Evolutionary conservation across 805 yeast genomes (phyloP).

Genomic region (Metschnikowia anglica): DNA sequence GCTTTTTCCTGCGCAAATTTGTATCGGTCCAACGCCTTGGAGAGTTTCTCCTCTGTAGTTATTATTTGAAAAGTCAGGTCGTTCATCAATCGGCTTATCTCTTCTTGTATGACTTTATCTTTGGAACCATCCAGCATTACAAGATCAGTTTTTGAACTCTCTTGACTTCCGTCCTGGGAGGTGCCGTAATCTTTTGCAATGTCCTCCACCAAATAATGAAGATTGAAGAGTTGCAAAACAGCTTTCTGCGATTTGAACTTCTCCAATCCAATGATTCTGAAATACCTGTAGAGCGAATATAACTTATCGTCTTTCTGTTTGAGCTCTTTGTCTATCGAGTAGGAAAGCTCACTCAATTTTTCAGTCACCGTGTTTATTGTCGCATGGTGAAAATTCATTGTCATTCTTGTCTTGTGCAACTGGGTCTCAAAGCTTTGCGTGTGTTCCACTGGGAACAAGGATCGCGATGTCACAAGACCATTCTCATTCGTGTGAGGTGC

Average conservation of each 20-base stretch:
- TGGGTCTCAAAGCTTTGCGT: slow-evolving; percentile 39
- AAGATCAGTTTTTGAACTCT: slow-evolving; percentile 9
- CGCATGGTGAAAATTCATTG: slow-evolving; percentile 33
- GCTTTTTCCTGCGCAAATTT: slow-evolving; percentile 16
- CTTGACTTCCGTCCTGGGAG: slow-evolving; percentile 11
- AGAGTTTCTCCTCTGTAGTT: slow-evolving; percentile 32
- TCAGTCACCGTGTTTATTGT: slow-evolving; percentile 38
- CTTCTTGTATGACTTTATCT: slow-evolving; percentile 41
- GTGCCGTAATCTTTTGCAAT: slow-evolving; percentile 19
- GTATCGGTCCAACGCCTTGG: slow-evolving; percentile 14
- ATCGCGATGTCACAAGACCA: slow-evolving; percentile 4
- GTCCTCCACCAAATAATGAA: slow-evolving; percentile 34
- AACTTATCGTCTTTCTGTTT: slow-evolving; percentile 37
- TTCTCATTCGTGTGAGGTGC: background rate
- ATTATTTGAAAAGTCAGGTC: slow-evolving; percentile 39
- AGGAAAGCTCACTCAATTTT: slow-evolving; percentile 39
- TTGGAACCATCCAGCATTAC: slow-evolving; percentile 25
- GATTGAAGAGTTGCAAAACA: slow-evolving; percentile 30
- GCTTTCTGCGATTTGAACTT: slow-evolving; percentile 32
- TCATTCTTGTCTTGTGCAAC: slow-evolving; percentile 35
- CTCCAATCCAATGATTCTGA: slow-evolving; percentile 24
- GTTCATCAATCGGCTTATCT: slow-evolving; percentile 38
- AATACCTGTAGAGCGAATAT: slow-evolving; percentile 26
- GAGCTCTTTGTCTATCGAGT: slow-evolving; percentile 38
- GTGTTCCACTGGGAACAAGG: slow-evolving; percentile 10